Base-by-base conservation (phyloP, 306 rosid genomes). In the Sphenostylis stenocarpa region DNA sequence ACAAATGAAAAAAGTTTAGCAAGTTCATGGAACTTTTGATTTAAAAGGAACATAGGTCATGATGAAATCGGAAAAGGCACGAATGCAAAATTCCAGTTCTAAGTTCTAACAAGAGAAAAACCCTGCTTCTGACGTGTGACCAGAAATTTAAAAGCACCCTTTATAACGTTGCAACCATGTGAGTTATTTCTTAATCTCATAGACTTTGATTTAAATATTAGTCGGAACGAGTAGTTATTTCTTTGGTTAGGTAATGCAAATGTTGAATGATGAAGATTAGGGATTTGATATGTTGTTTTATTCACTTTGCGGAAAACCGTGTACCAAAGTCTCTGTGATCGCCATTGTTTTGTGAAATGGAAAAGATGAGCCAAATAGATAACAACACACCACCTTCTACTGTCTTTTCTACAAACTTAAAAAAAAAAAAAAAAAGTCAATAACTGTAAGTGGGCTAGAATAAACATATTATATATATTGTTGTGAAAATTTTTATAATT, bases 161-260 rank as follows among this genome's bases (percentile, higher is more conserved):
- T 7, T n/a, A n/a, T 36, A 8, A 36, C 41, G 41, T 36, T 39
- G 17, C 8, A 69, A 29, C 41, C 16, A 5, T 61, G 24, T 19
- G 49, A 24, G 41, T 53, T 41, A 49, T 41, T 26, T 67, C 68
- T 55, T 7, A 13, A 55, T 77, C 28, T 63, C 21, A 78, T 49
- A 7, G 21, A 78, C 76, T 70, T 47, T 43, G 11, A 48, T 17
- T 49, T 17, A 70, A 48, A 70, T 48, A 31, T 3, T 70, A 13
- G 14, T 19, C 9, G 28, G 45, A 39, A 39, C 13, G 23, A 2
- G 6, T 23, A 1, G n/a, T 4, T 44, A 6, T 15, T 78, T 63
- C 31, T 33, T 45, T 19, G 31, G 71, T 64, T 77, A 55, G 79
- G 72, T 82, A 71, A 34, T 13, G 13, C 63, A 76, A 61, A 45